phyloP scores from a whole-genome alignment of 306 rosid species.

The Gleditsia sinensis region DNA sequence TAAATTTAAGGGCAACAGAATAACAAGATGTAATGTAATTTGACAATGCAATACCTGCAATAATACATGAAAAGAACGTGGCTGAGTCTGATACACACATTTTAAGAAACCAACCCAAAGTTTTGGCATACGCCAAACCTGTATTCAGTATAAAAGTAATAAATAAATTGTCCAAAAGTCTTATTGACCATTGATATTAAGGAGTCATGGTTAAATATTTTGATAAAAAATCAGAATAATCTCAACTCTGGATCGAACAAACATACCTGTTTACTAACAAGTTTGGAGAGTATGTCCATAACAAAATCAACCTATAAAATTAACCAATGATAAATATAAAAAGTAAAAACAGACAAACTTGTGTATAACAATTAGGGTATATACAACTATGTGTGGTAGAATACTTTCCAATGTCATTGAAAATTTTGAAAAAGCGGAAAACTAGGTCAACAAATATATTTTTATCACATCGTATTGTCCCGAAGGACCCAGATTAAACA shows the following conservation, averaged over 20 bases:
- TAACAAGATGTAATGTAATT: slow-evolving; percentile 12
- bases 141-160: slow-evolving; percentile 33
- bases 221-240: neutral
- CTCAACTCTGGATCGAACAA: slow-evolving; percentile 1
- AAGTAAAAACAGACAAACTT: neutral
- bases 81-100: slow-evolving; percentile 93
- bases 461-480: neutral
- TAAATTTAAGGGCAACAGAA: slow-evolving; percentile 25
- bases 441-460: neutral
- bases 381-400: neutral
- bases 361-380: no score
- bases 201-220: neutral
- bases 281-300: slow-evolving; percentile 95
- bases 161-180: slow-evolving; percentile 37
- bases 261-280: slow-evolving; percentile 80
- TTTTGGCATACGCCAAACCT: slow-evolving; percentile 98
- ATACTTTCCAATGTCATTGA: neutral
- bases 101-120: slow-evolving; percentile 96
- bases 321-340: slow-evolving; percentile 23
- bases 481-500: neutral
- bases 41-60: slow-evolving; percentile 61
- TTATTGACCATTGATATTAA: neutral
- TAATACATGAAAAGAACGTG: slow-evolving; percentile 84
- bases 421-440: neutral
- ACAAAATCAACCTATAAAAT: slow-evolving; percentile 86